A percentile compares a stretch with the other conserved stretches of the same genome.
Evolutionary conservation across 495 filamentous ascomycete species (phyloP).

Genomic region (Penicillium steckii): DNA sequence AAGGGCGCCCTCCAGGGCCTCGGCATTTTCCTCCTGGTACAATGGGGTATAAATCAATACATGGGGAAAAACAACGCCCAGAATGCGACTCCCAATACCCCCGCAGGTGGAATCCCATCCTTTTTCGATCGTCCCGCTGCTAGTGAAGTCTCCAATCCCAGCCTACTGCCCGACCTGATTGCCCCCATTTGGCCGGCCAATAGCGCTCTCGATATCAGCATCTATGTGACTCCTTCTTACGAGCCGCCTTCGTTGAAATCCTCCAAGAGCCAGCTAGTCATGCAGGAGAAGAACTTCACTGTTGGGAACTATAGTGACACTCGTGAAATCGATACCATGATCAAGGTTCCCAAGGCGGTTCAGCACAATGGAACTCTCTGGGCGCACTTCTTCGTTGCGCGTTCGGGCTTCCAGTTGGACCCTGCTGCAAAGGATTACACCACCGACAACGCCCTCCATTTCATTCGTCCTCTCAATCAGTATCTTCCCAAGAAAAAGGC

Average conservation of each 20-base stretch:
- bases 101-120: conserved; percentile 57
- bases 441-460: conserved; percentile 72
- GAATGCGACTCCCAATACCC: conserved; percentile 39
- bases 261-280: conserved; percentile 57
- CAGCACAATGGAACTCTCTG: conserved; percentile 93
- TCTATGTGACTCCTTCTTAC: conserved; percentile 79
- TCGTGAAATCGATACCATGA: conserved; percentile 72
- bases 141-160: conserved; percentile 65
- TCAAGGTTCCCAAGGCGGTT: conserved; percentile 73
- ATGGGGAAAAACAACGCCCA: conserved; percentile 48
- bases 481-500: conserved; percentile 91
- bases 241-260: conserved; percentile 64
- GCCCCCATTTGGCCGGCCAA: conserved; percentile 86
- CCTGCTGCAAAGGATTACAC: conserved; percentile 71
- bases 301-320: conserved; percentile 78
- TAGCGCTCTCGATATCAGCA: conserved; percentile 74
- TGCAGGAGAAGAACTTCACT: conserved; percentile 79
- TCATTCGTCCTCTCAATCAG: conserved; percentile 80
- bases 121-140: conserved; percentile 62
- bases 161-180: conserved; percentile 68
- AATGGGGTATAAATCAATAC: conserved; percentile 60
- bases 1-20: conserved; percentile 62
- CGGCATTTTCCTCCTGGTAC: conserved; percentile 66
- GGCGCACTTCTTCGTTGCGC: conserved; percentile 86
- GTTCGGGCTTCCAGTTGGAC: conserved; percentile 72